These are phyloP conservation scores for Colletotrichum karsti DNA, from an alignment of 2,329 filamentous ascomycete genomes.

Conservation along the genomic window DNA sequence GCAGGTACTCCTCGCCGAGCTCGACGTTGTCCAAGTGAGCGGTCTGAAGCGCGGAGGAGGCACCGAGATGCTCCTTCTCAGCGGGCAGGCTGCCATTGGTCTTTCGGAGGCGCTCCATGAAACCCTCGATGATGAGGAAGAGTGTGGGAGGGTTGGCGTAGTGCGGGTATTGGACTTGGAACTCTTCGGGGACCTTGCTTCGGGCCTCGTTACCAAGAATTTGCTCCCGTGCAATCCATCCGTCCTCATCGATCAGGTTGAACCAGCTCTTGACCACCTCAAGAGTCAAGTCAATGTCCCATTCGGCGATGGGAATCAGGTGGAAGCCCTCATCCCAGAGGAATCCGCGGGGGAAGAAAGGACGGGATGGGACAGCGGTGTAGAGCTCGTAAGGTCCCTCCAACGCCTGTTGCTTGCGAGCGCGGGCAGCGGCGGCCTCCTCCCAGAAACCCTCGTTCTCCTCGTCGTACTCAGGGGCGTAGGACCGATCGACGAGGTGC, in stretches of 20 bases:
- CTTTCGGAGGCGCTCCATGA: constrained; percentile 79
- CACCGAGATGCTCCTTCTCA: constrained; percentile 52
- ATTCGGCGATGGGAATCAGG: constrained; percentile 88
- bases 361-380: constrained; percentile 88
- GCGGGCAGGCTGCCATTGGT: constrained; percentile 55
- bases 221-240: constrained; percentile 97
- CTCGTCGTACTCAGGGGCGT: constrained; percentile 93
- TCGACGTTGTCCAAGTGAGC: constrained; percentile 74
- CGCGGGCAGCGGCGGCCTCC: constrained; percentile 83
- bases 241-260: constrained; percentile 93
- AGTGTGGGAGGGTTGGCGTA: constrained; percentile 97
- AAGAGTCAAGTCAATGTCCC: constrained; percentile 87
- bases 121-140: constrained; percentile 86
- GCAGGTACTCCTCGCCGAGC: constrained; percentile 75
- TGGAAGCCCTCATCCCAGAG: constrained; percentile 99
- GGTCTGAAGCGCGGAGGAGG: constrained; percentile 61
- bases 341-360: constrained; percentile 97
- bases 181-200: constrained; percentile 92
- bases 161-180: constrained; percentile 95
- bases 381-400: constrained; percentile 91
- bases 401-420: constrained; percentile 70
- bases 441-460: constrained; percentile 97
- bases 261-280: constrained; percentile 97
- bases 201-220: constrained; percentile 92
- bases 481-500: constrained; percentile 87